phyloP scores from a whole-genome alignment of 2,329 filamentous ascomycete genomes.

The Aspergillus puulaauensis region DNA sequence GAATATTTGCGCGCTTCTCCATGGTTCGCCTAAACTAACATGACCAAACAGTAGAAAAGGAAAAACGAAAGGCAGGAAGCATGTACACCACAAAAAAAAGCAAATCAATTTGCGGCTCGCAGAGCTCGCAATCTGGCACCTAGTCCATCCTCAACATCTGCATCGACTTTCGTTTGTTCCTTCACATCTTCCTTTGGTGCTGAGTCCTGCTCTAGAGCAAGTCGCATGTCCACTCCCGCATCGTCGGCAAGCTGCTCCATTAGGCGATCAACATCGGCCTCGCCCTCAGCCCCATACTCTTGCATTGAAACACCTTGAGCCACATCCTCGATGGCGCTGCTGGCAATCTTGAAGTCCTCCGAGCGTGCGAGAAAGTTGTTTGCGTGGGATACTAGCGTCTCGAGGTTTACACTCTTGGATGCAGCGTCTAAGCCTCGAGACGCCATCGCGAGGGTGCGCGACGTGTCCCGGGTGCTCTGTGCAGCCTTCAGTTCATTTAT shows the following conservation, averaged over 20 bases:
- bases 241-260: slow-evolving; percentile 47
- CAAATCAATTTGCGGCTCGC: slow-evolving; percentile 34
- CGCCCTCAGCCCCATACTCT: slow-evolving; percentile 46
- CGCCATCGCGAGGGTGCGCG: slow-evolving; percentile 45
- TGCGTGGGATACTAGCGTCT: slow-evolving; percentile 42
- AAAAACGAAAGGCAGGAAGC: not conserved
- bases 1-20: not conserved
- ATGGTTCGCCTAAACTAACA: not conserved
- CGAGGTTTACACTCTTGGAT: slow-evolving; percentile 46
- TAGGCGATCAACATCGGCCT: slow-evolving; percentile 42
- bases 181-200: slow-evolving; percentile 43
- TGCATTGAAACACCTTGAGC: slow-evolving; percentile 43
- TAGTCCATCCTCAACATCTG: slow-evolving; percentile 43
- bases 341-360: slow-evolving; percentile 46
- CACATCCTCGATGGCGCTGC: slow-evolving; percentile 42
- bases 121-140: slow-evolving; percentile 42
- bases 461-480: slow-evolving; percentile 48
- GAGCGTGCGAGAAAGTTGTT: slow-evolving; percentile 43
- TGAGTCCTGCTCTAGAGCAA: slow-evolving; percentile 39
- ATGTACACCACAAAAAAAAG: not conserved
- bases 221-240: slow-evolving; percentile 43
- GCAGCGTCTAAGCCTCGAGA: slow-evolving; percentile 47
- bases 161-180: slow-evolving; percentile 37
- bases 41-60: not conserved
- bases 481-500: slow-evolving; percentile 50